Conservation (phyloP, 371 early-diverging fungal genomes). For the Mortierella polycephala region DNA sequence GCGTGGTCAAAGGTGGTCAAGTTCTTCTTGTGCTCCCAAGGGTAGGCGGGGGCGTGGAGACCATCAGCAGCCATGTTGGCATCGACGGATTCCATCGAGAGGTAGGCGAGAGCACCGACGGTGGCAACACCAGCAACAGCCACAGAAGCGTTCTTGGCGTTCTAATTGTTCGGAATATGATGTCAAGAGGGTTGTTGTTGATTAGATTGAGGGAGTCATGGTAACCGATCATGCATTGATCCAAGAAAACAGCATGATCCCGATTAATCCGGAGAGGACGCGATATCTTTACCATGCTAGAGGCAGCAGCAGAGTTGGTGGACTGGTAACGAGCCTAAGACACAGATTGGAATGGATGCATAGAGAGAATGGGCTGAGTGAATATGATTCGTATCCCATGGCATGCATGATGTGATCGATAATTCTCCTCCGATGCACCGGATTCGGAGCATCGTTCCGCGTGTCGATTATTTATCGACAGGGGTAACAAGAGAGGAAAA, state of each 20-base stretch:
- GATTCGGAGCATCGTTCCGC: slow-evolving; percentile 27
- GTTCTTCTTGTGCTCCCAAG: slow-evolving; percentile 88
- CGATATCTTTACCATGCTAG: slow-evolving; percentile 44
- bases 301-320: slow-evolving; percentile 42
- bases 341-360: not conserved
- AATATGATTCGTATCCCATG: not conserved
- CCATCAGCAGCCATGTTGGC: slow-evolving; percentile 90
- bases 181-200: not conserved
- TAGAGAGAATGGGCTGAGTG: slow-evolving; percentile 1
- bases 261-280: slow-evolving; percentile 22
- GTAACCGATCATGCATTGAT: slow-evolving; percentile 1
- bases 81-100: slow-evolving; percentile 63
- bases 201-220: not conserved
- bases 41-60: slow-evolving; percentile 89
- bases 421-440: slow-evolving; percentile 3
- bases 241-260: slow-evolving; percentile 4
- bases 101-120: slow-evolving; percentile 67
- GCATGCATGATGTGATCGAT: not conserved
- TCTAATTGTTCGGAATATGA: slow-evolving; percentile 10
- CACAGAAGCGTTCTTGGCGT: slow-evolving; percentile 59
- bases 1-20: slow-evolving; percentile 94
- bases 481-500: not conserved
- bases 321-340: slow-evolving; percentile 50
- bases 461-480: no score
- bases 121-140: slow-evolving; percentile 70